phyloP scores from a whole-genome alignment of 2,329 filamentous ascomycete species.

The Colletotrichum trifolii region DNA sequence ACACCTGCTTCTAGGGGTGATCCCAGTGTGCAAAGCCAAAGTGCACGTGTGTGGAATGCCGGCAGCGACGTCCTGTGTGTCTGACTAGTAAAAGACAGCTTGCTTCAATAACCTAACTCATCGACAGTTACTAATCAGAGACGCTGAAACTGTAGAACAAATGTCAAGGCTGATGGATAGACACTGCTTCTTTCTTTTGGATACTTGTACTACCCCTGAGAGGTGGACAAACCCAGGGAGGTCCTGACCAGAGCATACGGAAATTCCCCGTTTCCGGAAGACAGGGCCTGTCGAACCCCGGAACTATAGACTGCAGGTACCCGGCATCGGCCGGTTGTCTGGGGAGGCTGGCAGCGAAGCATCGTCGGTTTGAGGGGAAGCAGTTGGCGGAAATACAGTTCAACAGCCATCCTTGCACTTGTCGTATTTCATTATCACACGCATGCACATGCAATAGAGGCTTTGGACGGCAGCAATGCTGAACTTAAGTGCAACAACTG shows the following conservation, averaged over 20 bases:
- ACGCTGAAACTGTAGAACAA: too few species aligned
- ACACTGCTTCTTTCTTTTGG: too few species aligned
- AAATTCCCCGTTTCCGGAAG: conserved; percentile 19
- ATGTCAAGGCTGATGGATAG: too few species aligned
- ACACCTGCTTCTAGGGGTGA: too few species aligned
- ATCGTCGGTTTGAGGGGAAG: background rate
- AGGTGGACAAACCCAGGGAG: too few species aligned
- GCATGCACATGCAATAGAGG: too few species aligned
- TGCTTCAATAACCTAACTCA: too few species aligned
- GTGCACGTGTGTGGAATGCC: conserved; percentile 5
- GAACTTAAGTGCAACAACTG: background rate
- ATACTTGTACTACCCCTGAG: too few species aligned
- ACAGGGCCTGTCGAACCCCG: conserved; percentile 17
- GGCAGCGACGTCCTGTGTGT: background rate
- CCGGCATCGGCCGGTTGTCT: conserved; percentile 29
- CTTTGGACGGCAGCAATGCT: background rate
- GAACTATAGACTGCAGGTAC: conserved; percentile 23
- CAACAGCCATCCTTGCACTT: background rate
- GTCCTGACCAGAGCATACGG: background rate
- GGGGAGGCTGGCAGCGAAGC: conserved; percentile 8
- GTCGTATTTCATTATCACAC: background rate
- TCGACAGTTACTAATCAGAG: too few species aligned
- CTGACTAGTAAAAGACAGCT: conserved; percentile 10
- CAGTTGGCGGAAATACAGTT: background rate
- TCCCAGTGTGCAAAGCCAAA: conserved; percentile 14